A percentile compares a stretch with the other conserved stretches of the same genome.
phyloP scores from a whole-genome alignment of 2,329 filamentous ascomycete species.

The Calonectria pseudoreteaudii region DNA sequence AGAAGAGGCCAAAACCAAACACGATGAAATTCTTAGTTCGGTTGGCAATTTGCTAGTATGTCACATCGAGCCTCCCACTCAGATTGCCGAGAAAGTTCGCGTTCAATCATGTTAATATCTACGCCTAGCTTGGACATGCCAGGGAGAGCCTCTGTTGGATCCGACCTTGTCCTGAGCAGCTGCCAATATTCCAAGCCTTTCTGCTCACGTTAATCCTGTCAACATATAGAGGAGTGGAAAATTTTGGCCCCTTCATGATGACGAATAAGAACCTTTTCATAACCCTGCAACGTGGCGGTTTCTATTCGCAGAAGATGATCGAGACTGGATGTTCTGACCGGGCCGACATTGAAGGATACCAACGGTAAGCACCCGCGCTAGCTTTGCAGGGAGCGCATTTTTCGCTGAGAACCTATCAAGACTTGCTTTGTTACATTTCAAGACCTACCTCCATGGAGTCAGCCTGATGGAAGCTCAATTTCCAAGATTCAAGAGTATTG shows the following conservation, averaged over 20 bases:
- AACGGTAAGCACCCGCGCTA: not conserved
- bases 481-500: not conserved
- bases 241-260: not conserved
- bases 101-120: not conserved
- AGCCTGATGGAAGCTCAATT: not conserved
- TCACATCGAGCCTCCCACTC: not conserved
- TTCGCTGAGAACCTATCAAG: not conserved
- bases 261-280: not conserved
- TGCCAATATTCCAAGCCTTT: not conserved
- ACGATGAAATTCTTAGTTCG: not conserved
- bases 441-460: not conserved
- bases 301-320: not conserved
- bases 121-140: not conserved
- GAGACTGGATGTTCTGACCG: not conserved
- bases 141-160: not conserved
- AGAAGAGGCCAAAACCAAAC: not conserved
- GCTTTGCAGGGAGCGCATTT: not conserved
- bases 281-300: not conserved
- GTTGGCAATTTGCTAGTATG: not conserved
- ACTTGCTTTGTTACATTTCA: not conserved
- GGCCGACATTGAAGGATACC: not conserved
- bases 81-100: not conserved
- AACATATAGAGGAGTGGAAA: not conserved
- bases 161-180: not conserved
- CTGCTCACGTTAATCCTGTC: not conserved